Base-by-base conservation (phyloP, 2,329 filamentous ascomycete genomes). In the Aureobasidium uvarum region DNA sequence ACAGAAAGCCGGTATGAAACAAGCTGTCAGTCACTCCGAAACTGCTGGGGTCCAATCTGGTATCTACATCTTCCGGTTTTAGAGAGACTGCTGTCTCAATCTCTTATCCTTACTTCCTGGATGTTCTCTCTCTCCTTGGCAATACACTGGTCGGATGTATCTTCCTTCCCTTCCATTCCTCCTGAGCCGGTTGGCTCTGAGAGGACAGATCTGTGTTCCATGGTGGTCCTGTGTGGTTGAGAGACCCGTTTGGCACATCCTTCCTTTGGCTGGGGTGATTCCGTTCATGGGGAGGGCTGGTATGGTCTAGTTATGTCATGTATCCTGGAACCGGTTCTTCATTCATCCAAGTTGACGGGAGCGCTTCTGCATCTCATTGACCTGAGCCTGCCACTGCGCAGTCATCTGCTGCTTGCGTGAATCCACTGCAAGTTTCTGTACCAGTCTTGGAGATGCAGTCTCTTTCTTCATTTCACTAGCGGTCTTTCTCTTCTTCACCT, bases 401-500 rank as follows among this genome's bases (percentile, higher is more conserved):
- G 52, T 56, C 62, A 54, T 38, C 18, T 55, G 62, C 14, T 55
- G 48, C 38, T 64, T 64, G n/a, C 45, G 52, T 23, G 38, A 36
- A 20, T 59, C 51, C 5, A 33, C 45, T 13, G 33, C 33, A 23
- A 33, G 43, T 33, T 39, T 51, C 51, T 56, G 63, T 11, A 20
- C 36, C n/a, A 63, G 25, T 31, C 60, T 54, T 7, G 63, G 56
- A 36, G 55, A 48, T 25, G 46, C 41, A 18, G 54, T 33, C 28
- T 66, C 58, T 16, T 43, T 67, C 39, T 50, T 63, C 10, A 45
- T 45, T 28, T 60, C 63, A 16, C 31, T 38, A 1, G 39, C 25
- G 4, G 38, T 43, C 56, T 54, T 62, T 38, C 50, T 60, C 67
- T 67, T 65, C 64, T 43, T 54, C 41, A 56, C 66, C 33, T 56